Base-by-base conservation (phyloP, 306 rosid genomes). In the Lathyrus aphaca region DNA sequence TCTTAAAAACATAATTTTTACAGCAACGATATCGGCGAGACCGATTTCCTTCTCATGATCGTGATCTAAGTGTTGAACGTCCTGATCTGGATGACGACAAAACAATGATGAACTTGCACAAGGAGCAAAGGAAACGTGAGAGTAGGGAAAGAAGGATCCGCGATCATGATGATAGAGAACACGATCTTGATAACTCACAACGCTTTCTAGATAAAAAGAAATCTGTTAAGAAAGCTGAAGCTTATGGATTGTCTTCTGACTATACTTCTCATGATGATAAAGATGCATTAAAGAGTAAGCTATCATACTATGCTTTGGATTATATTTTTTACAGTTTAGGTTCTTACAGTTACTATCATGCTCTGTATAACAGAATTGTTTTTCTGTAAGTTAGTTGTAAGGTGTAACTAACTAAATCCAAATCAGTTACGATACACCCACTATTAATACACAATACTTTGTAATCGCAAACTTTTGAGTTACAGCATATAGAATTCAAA, bases 11-110 rank as follows among this genome's bases (percentile, higher is more conserved):
- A 10, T 42, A 55, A 54, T 51, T 85, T 75, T 72, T 71, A 58
- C 87, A 84, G 91, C 86, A 81, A 45, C 93, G 92, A 12, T 66
- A 61, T 58, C 90, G 96, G 73, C 88, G 88, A 75, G 96, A 94
- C 42, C 86, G 88, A 72, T 79, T 81, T 57, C 48, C 74, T 66
- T 74, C 91, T 54, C 91, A 81, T 76, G 95, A 91, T 73, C 91
- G 66, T 23, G 92, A 91, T 82, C 73, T 79, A 59, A 82, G 91
- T 80, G 92, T 86, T 82, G 95, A 91, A 48, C 84, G 69, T 78
- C 86, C 88, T 69, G 92, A 95, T 60, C 70, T 77, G 18, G 95
- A 91, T 53, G 96, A 87, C 58, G 95, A 89, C 73, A 87, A 92
- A 73, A 84, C 85, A 64, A 66, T 73, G 74, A 69, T 84, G 66